Base-by-base conservation (phyloP, 2,329 filamentous ascomycete species). In the Aspergillus uvarum region DNA sequence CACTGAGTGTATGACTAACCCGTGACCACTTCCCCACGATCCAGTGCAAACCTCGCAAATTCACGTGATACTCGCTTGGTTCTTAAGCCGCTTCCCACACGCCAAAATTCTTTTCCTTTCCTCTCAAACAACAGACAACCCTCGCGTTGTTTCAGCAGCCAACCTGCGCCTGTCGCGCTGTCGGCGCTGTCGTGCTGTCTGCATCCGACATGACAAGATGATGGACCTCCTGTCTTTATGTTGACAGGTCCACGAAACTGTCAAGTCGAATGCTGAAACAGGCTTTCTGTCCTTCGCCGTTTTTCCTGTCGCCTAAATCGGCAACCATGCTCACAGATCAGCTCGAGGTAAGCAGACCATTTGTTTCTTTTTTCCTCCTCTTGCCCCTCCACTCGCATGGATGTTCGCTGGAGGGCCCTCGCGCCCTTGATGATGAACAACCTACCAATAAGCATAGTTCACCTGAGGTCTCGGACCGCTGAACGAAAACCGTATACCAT, bases 401-500 rank as follows among this genome's bases (percentile, higher is more conserved):
- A 47, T 55, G 53, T 55, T 44, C 26, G 32, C 53, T 21, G 24
- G 53, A 35, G 53, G 42, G 38, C 38, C n/a, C 10, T 35, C 44
- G 47, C 47, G 54, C 58, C 54, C 56, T 64, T 59, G 51, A 71
- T 76, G 74, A 77, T 76, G 74, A 76, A 68, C 67, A 72, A 71
- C 68, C 67, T 68, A 69, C 63, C 63, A 68, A 71, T 71, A 72
- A 72, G 75, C 74, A 77, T 77, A 77, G 75, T 77, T 77, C 75
- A 77, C 68, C 74, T 76, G 74, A 77, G 68, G 70, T 74, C 73
- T 68, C 69, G 69, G 68, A 73, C 72, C 67, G 58, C 61, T 77
- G 75, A 77, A 76, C 73, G 75, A 77, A 65, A 75, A 75, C 67
- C 66, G 66, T 69, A 68, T 71, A 73, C 70, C 73, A 76, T 76